Evolutionary conservation across 768 basidiomycete species (phyloP).

Genomic region (Hortiboletus flavorubellus): DNA sequence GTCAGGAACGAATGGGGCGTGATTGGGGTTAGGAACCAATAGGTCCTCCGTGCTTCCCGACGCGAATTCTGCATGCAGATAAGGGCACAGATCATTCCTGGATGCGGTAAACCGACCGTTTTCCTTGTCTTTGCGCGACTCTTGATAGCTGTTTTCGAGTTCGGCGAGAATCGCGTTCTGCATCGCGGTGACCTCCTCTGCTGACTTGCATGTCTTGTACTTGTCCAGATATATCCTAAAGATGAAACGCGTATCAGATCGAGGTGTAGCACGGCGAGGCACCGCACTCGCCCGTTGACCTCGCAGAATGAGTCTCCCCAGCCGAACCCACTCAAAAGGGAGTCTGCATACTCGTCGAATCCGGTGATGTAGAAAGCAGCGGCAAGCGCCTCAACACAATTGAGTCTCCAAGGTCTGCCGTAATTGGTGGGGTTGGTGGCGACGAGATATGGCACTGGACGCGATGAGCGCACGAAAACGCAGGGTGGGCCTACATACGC

Average conservation of each 20-base stretch:
- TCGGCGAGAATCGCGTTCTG: slow-evolving; percentile 72
- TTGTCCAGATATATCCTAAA: slow-evolving; percentile 52
- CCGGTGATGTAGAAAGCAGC: slow-evolving; percentile 95
- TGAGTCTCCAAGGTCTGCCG: slow-evolving; percentile 94
- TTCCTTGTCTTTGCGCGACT: slow-evolving; percentile 43
- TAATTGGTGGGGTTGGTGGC: slow-evolving; percentile 98
- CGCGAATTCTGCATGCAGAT: slow-evolving; percentile 1
- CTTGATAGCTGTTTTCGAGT: slow-evolving; percentile 57
- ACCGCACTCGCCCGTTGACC: slow-evolving; percentile 63
- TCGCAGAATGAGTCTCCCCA: slow-evolving; percentile 89
- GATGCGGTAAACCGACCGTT: slow-evolving; percentile 40
- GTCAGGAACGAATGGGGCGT: slow-evolving; percentile 24
- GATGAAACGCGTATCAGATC: neutral
- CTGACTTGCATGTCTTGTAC: slow-evolving; percentile 69
- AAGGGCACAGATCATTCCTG: neutral
- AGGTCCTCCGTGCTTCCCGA: slow-evolving; percentile 53
- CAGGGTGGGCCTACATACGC: slow-evolving; percentile 45
- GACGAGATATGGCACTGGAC: slow-evolving; percentile 86
- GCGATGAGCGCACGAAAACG: neutral
- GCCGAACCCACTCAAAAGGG: slow-evolving; percentile 75
- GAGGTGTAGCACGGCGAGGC: neutral
- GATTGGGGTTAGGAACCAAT: slow-evolving; percentile 69
- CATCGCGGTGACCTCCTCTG: slow-evolving; percentile 53
- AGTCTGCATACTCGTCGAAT: slow-evolving; percentile 76
- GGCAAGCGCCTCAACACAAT: slow-evolving; percentile 92